These are phyloP conservation scores for Chaetomiaceae sp. DNA, from an alignment of 2,329 filamentous ascomycete genomes.

Conservation along the genomic window DNA sequence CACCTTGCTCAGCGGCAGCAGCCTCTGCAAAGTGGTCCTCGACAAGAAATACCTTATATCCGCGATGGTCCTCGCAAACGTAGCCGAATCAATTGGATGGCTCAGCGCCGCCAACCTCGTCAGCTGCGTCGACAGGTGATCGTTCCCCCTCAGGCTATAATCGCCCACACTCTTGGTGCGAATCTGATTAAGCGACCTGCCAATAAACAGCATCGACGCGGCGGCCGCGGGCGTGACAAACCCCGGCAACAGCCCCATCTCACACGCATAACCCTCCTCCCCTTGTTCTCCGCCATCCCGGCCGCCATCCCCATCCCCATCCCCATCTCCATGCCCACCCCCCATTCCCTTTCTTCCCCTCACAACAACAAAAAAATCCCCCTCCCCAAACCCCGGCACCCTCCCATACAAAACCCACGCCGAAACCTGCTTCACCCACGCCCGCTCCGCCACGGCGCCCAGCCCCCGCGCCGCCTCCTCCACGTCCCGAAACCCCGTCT, in stretches of 20 bases:
- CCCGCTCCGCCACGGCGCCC: slow-evolving; percentile 73
- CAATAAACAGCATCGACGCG: slow-evolving; percentile 83
- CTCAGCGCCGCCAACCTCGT: slow-evolving; percentile 62
- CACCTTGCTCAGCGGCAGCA: slow-evolving; percentile 74
- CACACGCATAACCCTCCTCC: slow-evolving; percentile 53
- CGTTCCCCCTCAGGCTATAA: slow-evolving; percentile 46
- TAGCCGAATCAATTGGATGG: slow-evolving; percentile 69
- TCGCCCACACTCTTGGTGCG: slow-evolving; percentile 50
- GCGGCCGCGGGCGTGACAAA: slow-evolving; percentile 75
- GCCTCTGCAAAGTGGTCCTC: slow-evolving; percentile 73
- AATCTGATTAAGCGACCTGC: slow-evolving; percentile 82
- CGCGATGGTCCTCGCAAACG: slow-evolving; percentile 67
- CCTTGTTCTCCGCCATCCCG: too few relatives aligned
- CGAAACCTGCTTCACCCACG: slow-evolving; percentile 87
- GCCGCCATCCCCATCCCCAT: slow-evolving; percentile 32
- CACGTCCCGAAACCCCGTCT: slow-evolving; percentile 85
- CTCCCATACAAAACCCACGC: slow-evolving; percentile 89
- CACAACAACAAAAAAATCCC: slow-evolving; percentile 88
- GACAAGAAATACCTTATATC: slow-evolving; percentile 78
- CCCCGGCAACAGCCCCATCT: slow-evolving; percentile 62
- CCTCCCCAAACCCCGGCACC: slow-evolving; percentile 67
- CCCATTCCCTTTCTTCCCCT: slow-evolving; percentile 45
- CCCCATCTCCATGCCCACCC: slow-evolving; percentile 39
- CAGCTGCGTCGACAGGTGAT: slow-evolving; percentile 65
- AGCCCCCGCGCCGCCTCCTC: slow-evolving; percentile 71